These are phyloP conservation scores for Fusarium stilboides DNA, from an alignment of 2,329 filamentous ascomycete species.

Conservation along the genomic window DNA sequence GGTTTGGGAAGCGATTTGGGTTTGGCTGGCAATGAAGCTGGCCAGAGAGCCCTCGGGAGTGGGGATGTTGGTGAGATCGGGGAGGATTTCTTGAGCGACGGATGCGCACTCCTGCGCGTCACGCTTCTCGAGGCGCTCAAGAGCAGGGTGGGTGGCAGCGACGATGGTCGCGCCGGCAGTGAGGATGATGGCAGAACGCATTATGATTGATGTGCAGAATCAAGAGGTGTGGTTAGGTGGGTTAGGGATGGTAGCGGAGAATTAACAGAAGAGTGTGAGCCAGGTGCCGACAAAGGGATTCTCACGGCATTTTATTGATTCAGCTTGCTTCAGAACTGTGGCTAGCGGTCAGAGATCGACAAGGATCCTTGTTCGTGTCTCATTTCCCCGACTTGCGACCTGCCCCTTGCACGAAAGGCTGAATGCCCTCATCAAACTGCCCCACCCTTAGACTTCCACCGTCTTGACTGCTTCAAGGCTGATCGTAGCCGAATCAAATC, in stretches of 20 bases:
- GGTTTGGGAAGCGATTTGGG: constrained; percentile 38
- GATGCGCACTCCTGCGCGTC: constrained; percentile 41
- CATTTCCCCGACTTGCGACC: background rate
- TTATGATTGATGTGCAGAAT: background rate
- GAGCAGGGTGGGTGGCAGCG: constrained; percentile 21
- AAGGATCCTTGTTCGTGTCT: background rate
- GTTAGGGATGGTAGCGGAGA: background rate
- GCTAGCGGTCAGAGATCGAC: background rate
- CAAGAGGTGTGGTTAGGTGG: background rate
- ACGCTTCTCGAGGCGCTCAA: constrained; percentile 34
- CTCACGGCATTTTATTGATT: background rate
- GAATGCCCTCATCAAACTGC: constrained; percentile 11
- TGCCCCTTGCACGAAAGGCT: background rate
- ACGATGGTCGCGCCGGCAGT: constrained; percentile 21
- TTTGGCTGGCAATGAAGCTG: constrained; percentile 42
- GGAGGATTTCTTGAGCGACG: constrained; percentile 37
- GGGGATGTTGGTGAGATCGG: constrained; percentile 43
- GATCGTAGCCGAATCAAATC: background rate
- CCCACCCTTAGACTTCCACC: background rate
- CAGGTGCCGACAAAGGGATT: background rate
- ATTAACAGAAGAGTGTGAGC: background rate
- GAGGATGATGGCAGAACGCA: constrained; percentile 35
- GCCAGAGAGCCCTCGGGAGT: constrained; percentile 37
- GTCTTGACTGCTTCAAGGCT: background rate
- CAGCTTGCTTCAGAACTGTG: background rate